Base-by-base conservation (phyloP, 352 stramenopile species). In the Pythium brachiatum region DNA sequence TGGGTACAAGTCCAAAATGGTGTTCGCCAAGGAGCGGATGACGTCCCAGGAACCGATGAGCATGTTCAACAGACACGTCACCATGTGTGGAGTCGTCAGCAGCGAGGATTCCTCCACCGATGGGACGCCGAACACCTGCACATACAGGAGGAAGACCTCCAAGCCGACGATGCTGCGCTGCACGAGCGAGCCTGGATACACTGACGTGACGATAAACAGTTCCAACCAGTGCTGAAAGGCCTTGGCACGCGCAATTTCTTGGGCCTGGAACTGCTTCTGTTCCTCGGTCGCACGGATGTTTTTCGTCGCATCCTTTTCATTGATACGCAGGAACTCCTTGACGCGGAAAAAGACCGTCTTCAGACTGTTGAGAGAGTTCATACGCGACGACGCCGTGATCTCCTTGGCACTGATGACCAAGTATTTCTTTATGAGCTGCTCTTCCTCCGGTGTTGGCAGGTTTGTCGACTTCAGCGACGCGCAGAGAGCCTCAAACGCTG, bases 11-110 rank as follows among this genome's bases (percentile, higher is more conserved):
- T 92, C 81, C 46, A 94, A 58, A 21, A 90, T 83, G 12, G 72
- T 76, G 60, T 81, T 89, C 21, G 81, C 70, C 27, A 94, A 62
- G 43, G 78, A 79, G 4, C 85, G 83, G 56, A 94, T 80, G 6
- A 81, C 80, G 52, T 94, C 85, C 85, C 85, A 94, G 12, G 83
- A 81, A 25, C 81, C 89, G 39, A 89, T 83, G 23, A 94, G 78
- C 68, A 89, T 82, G 64, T 92, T 89, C 18, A 94, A 62, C 23
- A 94, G 70, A 21, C 64, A 78, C 15, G 81, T 89, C 32, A 90
- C 73, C 68, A 88, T 84, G 60, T 90, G 81, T 13, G 75, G 57
- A 5, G 76, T 85, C 62, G 80, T 53, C 53, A 92, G 66, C 7
- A 86, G 43, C 31, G 68, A 68, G 3, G 31, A n/a, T 5, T 60